Evolutionary conservation across 176 grass and related monocot species (phyloP).

Genomic region (Avena sativa): DNA sequence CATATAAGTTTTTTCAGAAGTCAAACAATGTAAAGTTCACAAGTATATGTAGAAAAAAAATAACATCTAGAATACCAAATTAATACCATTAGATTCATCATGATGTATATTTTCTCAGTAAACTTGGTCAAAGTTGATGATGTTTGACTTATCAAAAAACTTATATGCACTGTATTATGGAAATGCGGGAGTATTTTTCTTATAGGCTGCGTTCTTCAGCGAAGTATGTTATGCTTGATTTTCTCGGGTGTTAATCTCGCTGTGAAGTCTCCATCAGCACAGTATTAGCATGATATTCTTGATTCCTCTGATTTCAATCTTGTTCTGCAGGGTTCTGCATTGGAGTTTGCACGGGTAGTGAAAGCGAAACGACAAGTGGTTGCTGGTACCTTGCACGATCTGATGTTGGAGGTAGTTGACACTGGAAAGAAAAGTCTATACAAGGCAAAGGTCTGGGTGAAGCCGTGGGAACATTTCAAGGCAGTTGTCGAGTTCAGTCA

Average conservation of each 20-base stretch:
- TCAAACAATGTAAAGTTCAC: no score
- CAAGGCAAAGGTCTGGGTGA: constrained; percentile 95
- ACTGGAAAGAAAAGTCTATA: constrained; percentile 82
- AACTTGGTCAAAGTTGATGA: no score
- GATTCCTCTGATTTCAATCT: constrained; percentile 35
- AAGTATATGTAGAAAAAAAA: no score
- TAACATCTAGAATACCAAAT: no score
- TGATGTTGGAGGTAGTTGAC: constrained; percentile 79
- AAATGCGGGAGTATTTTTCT: background rate
- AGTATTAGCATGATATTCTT: background rate
- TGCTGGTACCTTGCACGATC: constrained; percentile 69
- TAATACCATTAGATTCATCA: no score
- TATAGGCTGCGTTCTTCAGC: background rate
- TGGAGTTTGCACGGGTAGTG: constrained; percentile 75
- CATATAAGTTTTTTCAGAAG: no score
- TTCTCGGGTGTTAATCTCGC: constrained; percentile 15
- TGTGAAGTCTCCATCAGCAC: background rate
- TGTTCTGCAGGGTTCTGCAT: constrained; percentile 61
- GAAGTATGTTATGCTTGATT: background rate
- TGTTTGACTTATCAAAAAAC: no score
- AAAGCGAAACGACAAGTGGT: constrained; percentile 85
- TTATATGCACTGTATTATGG: no score
- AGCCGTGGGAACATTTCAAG: constrained; percentile 89
- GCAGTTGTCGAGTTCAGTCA: constrained; percentile 75
- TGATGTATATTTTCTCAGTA: no score